Conservation (phyloP, 2,329 filamentous ascomycete species). For the Penicillium sp. region DNA sequence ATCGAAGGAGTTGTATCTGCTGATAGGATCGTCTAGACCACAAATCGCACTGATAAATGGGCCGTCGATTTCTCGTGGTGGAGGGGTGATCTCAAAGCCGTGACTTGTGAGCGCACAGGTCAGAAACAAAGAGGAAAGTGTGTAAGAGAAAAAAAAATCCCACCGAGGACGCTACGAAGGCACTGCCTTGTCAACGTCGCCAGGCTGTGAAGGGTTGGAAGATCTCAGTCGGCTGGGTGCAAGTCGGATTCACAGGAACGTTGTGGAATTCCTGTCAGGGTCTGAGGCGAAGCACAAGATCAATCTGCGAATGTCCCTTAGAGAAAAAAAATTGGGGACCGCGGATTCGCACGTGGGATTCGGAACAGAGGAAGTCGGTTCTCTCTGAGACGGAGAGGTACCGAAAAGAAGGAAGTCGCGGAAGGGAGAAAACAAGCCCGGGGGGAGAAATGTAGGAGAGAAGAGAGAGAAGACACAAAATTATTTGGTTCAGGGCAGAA, state of each 20-base stretch:
- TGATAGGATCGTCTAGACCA: slow-evolving; percentile 20
- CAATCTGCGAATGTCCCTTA: slow-evolving; percentile 16
- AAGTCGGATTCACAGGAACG: slow-evolving; percentile 11
- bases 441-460: slow-evolving; percentile 19
- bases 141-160: neutral
- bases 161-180: slow-evolving; percentile 13
- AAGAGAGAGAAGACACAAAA: slow-evolving; percentile 28
- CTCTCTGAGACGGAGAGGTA: slow-evolving; percentile 5
- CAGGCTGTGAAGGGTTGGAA: neutral
- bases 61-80: slow-evolving; percentile 3
- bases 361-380: slow-evolving; percentile 1
- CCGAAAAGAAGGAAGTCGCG: slow-evolving; percentile 8
- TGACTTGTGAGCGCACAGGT: slow-evolving; percentile 13
- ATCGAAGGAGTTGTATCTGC: slow-evolving; percentile 1
- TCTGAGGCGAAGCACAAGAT: slow-evolving; percentile 6
- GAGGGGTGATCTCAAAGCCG: slow-evolving; percentile 12
- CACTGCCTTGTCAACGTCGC: slow-evolving; percentile 18
- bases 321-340: slow-evolving; percentile 11
- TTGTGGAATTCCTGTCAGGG: neutral
- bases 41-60: slow-evolving; percentile 26
- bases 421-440: slow-evolving; percentile 17
- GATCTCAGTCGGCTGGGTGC: neutral
- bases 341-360: slow-evolving; percentile 31
- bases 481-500: slow-evolving; percentile 27
- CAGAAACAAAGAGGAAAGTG: slow-evolving; percentile 2